Base-by-base conservation (phyloP, 2,329 filamentous ascomycete species). In the Dactylonectria macrodidyma region DNA sequence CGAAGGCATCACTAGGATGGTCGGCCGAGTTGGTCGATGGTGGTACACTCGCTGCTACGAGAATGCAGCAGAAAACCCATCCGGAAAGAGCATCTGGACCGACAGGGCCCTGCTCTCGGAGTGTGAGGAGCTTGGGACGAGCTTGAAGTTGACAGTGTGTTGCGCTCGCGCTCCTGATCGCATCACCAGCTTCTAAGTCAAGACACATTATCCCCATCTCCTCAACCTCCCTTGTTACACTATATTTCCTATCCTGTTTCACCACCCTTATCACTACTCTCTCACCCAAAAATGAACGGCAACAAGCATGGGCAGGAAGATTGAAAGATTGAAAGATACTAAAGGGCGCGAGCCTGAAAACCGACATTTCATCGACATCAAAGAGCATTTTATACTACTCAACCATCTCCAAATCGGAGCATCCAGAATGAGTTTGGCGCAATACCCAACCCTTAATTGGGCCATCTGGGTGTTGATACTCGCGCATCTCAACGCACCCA, bases 41-140 rank as follows among this genome's bases (percentile, higher is more conserved):
- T 99, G 96, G 96, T 98, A 97, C 81, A 93, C 90, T 10, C 90
- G 93, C 59, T 98, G 95, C 84, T 98, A 98, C 79, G 95, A 98
- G 81, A 89, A 88, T 64, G 86, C 88, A 5, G 85, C 91, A 9
- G 80, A 88, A n/a, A 66, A 71, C 41, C 66, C 66, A 79, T 83
- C 36, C 74, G 85, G 57, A 78, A 79, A 77, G 67, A 89, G 92
- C 78, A 93, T 98, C 72, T 98, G 95, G 92, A 88, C 86, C 54
- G 93, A 98, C 77, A 89, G 87, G 62, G 87, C 87, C 10, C 82
- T 98, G 33, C 84, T 98, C 54, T 85, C 89, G 16, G 96, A 99
- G 82, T 98, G 95, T 76, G 93, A 97, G 81, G 91, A 92, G 79
- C 91, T 93, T 78, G 91, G 93, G 14, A 97, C 95, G 1, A 97